Percentiles rank a stretch among this genome's conserved stretches.
Conservation (phyloP, 2,329 filamentous ascomycete genomes). For the Fusarium nodosum region DNA sequence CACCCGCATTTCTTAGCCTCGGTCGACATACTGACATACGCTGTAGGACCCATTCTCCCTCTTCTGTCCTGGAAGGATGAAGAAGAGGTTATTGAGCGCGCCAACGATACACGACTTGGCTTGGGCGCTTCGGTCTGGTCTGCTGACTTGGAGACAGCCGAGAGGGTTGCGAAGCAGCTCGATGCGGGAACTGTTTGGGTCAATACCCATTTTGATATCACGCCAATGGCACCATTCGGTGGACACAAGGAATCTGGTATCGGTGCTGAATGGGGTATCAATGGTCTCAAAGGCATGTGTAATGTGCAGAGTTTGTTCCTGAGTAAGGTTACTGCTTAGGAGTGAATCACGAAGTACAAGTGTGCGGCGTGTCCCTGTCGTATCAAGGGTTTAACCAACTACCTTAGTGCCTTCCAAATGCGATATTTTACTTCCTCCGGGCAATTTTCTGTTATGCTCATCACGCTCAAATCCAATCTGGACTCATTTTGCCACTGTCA, state of each 20-base stretch:
- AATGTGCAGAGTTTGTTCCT: constrained; percentile 47
- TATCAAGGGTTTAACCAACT: too few relatives aligned
- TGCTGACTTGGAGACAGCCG: constrained; percentile 63
- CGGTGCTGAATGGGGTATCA: constrained; percentile 58
- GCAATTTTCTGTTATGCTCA: too few relatives aligned
- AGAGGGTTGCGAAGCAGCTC: constrained; percentile 65
- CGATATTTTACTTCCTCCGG: too few relatives aligned
- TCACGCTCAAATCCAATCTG: too few relatives aligned
- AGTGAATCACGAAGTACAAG: too few relatives aligned
- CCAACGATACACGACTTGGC: constrained; percentile 67
- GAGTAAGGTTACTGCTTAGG: constrained; percentile 25
- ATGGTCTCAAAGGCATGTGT: constrained; percentile 55
- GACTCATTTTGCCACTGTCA: too few relatives aligned
- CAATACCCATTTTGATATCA: constrained; percentile 67
- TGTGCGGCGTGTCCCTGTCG: too few relatives aligned
- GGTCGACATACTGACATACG: accelerated
- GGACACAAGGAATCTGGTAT: constrained; percentile 62
- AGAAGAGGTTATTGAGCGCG: constrained; percentile 69
- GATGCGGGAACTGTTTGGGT: constrained; percentile 72
- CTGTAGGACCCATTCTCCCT: constrained; percentile 69
- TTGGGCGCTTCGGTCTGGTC: constrained; percentile 71
- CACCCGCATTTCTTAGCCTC: accelerated
- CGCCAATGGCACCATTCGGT: constrained; percentile 56
- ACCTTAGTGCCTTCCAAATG: too few relatives aligned
- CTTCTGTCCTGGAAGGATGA: constrained; percentile 72